Conservation (phyloP, 495 filamentous ascomycete genomes). For the Hypoxylon fragiforme region DNA sequence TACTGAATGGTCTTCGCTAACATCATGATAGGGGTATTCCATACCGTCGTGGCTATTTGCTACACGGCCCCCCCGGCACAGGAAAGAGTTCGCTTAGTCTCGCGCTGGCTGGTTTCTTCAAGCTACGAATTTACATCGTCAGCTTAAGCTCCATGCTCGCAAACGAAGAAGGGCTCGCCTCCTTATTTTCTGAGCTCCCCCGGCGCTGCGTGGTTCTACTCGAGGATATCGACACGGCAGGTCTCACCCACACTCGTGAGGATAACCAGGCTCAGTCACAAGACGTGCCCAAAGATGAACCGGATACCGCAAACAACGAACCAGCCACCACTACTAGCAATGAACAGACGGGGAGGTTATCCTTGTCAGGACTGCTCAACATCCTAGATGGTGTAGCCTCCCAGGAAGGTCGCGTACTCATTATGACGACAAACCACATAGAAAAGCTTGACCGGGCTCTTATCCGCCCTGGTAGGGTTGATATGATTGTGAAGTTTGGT, state of each 20-base stretch:
- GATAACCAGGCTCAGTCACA: slow-evolving; percentile 19
- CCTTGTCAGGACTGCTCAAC: slow-evolving; percentile 76
- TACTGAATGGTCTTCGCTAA: too few species aligned
- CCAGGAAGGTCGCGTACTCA: slow-evolving; percentile 74
- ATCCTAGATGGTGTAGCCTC: slow-evolving; percentile 80
- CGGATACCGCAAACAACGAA: slow-evolving; percentile 36
- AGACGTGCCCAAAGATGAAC: background rate
- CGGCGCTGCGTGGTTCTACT: slow-evolving; percentile 70
- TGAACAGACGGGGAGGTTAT: slow-evolving; percentile 51
- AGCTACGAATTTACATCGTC: slow-evolving; percentile 71
- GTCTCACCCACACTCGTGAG: slow-evolving; percentile 64
- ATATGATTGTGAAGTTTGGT: slow-evolving; percentile 71
- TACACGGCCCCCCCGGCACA: slow-evolving; percentile 88
- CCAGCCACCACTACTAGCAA: slow-evolving; percentile 32
- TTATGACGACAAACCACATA: slow-evolving; percentile 84
- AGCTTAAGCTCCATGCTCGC: slow-evolving; percentile 63
- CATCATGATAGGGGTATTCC: slow-evolving; percentile 72
- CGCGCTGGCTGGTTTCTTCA: slow-evolving; percentile 71
- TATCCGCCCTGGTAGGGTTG: slow-evolving; percentile 75
- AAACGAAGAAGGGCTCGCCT: slow-evolving; percentile 70
- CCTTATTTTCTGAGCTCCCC: slow-evolving; percentile 70
- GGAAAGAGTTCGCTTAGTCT: slow-evolving; percentile 65
- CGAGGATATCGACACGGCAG: slow-evolving; percentile 74
- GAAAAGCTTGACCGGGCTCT: slow-evolving; percentile 77
- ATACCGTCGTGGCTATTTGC: slow-evolving; percentile 84